Evolutionary conservation across 2,329 filamentous ascomycete species (phyloP), one percentile per base, ranked within the genome.

Genomic region (Ceratocystis ficicola): DNA sequence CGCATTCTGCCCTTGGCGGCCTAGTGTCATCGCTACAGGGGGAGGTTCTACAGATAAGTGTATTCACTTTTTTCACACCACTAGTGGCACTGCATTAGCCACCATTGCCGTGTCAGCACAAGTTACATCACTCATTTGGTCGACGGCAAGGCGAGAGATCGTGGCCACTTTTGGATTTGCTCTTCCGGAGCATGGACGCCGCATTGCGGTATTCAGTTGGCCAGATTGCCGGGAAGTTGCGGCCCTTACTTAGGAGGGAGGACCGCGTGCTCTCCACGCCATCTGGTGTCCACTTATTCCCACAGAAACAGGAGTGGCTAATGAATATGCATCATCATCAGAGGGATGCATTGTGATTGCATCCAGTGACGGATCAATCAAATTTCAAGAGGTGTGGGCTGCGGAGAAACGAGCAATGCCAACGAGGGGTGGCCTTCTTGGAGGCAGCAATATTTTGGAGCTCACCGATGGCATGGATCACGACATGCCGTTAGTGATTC

Each of bases 131-230:
- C 80, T 99, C 36, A 86, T 96, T 67, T 99, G 90, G 93, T 94
- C 89, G 64, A 88, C 82, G 32, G 93, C 86, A 10, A 83, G 89
- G 10, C 85, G 88, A 46, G 94, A 97, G 74, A 94, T 99, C 69
- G 89, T 85, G 0, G 94, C 91, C 1, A 96, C 93, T 0, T 96
- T 99, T 75, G 93, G 94, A 3, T 97, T 95, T 72, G 85, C 92
- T 2, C 87, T 95, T 70, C 91, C 93, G 0, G 89, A 95, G 52
- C 94, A 99, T 72, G 85, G 88, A 0, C 89, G 88, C 71, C 86
- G 94, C 22, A 89, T 99, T 69, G 94, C 91, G 1, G 87, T 97
- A 7, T 99, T 96, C 75, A 87, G 88, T 59, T 97, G 94, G 94
- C 94, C 94, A 0, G 87, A 89, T 65, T 97, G 94, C 75, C 84